Percentiles rank a stretch among this genome's conserved stretches.
These are phyloP conservation scores for Peribolospora kevripleyi DNA, from an alignment of 768 basidiomycete species.

Conservation along the genomic window DNA sequence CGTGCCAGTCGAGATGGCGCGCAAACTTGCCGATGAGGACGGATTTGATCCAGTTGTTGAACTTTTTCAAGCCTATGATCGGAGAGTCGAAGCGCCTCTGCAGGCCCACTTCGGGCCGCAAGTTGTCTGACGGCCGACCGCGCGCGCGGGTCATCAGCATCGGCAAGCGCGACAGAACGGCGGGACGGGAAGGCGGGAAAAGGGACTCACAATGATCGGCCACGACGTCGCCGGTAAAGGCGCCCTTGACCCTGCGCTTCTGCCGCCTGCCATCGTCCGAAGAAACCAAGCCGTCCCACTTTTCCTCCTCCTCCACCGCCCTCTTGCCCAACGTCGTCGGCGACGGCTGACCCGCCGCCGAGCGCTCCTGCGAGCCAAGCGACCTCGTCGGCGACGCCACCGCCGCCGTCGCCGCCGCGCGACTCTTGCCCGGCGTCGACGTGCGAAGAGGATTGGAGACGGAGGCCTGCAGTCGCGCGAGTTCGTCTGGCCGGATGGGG, in stretches of 20 bases:
- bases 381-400: neutral
- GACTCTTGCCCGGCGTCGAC: neutral
- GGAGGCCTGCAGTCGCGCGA: constrained; percentile 23
- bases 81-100: constrained; percentile 63
- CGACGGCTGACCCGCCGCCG: neutral
- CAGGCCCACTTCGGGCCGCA: constrained; percentile 72
- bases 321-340: neutral
- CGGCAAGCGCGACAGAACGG: neutral
- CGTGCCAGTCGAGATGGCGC: neutral
- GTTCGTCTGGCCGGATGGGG: constrained; percentile 34
- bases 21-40: constrained; percentile 70
- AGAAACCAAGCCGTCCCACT: neutral
- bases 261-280: neutral
- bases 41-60: constrained; percentile 99
- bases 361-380: neutral
- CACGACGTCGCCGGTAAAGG: neutral
- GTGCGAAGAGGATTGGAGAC: constrained; percentile 1
- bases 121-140: constrained; percentile 35
- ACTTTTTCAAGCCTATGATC: constrained; percentile 86
- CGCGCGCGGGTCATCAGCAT: neutral
- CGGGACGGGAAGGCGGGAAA: neutral
- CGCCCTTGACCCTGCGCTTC: neutral
- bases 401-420: neutral
- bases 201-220: constrained; percentile 9
- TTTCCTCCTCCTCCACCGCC: neutral